Evolutionary conservation across 2,329 filamentous ascomycete species (phyloP).

Genomic region (Hypocrella siamensis): DNA sequence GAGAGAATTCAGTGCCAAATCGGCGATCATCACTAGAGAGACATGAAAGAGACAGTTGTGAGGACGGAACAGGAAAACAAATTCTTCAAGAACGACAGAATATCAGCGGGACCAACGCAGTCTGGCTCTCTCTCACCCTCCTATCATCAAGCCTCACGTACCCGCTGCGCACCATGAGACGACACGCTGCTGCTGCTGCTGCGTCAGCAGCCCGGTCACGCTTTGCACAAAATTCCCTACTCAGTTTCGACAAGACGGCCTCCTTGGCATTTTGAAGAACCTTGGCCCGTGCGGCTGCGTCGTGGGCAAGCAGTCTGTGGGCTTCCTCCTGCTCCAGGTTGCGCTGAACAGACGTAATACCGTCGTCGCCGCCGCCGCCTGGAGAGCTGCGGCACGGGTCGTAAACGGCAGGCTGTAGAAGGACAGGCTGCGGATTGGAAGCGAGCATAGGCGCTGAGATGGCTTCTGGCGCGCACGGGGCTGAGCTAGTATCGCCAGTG

Average conservation of each 20-base stretch:
- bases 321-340: conserved; percentile 40
- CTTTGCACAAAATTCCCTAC: conserved; percentile 29
- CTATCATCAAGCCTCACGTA: conserved; percentile 23
- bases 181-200: conserved; percentile 18
- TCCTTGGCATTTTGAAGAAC: conserved; percentile 44
- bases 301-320: conserved; percentile 40
- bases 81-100: conserved; percentile 28
- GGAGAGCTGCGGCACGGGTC: conserved; percentile 20
- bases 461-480: conserved; percentile 11
- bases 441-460: conserved; percentile 36
- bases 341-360: conserved; percentile 41
- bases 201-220: conserved; percentile 17
- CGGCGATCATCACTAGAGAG: neutral
- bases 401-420: conserved; percentile 43
- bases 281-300: conserved; percentile 35
- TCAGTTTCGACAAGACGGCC: conserved; percentile 42
- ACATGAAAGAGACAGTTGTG: neutral
- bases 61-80: no score
- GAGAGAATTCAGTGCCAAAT: no score
- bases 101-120: conserved; percentile 42
- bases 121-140: conserved; percentile 33
- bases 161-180: conserved; percentile 14
- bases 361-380: conserved; percentile 29
- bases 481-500: no score
- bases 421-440: conserved; percentile 31